These are phyloP conservation scores for Phytophthora pseudosyringae DNA, from an alignment of 352 stramenopile species.

Conservation along the genomic window DNA sequence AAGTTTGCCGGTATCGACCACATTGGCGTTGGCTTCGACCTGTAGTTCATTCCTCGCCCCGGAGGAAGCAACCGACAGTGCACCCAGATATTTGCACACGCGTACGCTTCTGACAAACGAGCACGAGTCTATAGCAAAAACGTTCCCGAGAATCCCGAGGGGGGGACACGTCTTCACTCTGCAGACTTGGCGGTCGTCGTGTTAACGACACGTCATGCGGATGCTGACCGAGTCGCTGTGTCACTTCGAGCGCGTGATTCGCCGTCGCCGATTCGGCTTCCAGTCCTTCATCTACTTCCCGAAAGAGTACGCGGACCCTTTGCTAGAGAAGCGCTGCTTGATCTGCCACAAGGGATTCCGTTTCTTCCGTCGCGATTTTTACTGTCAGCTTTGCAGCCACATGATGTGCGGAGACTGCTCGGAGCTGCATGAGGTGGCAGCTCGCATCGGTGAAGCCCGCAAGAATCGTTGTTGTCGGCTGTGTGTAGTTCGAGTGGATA, in stretches of 20 bases:
- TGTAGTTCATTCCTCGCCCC: slow-evolving; percentile 38
- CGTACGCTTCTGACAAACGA: slow-evolving; percentile 49
- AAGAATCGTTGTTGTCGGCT: slow-evolving; percentile 53
- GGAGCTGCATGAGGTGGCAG: slow-evolving; percentile 55
- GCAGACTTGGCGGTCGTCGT: slow-evolving; percentile 38
- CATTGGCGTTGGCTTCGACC: slow-evolving; percentile 56
- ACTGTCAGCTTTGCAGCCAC: slow-evolving; percentile 65
- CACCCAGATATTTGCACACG: slow-evolving; percentile 50
- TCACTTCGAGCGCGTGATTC: slow-evolving; percentile 64
- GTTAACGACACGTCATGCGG: slow-evolving; percentile 43
- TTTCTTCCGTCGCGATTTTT: slow-evolving; percentile 56
- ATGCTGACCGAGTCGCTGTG: slow-evolving; percentile 55
- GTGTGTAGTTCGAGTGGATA: slow-evolving; percentile 63
- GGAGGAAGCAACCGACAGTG: slow-evolving; percentile 42
- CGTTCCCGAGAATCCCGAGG: slow-evolving; percentile 10
- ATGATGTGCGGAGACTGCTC: slow-evolving; percentile 59
- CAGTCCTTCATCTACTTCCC: slow-evolving; percentile 75
- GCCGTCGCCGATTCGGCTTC: slow-evolving; percentile 67
- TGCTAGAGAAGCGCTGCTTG: slow-evolving; percentile 38
- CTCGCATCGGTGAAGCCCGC: slow-evolving; percentile 47
- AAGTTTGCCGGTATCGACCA: slow-evolving; percentile 54
- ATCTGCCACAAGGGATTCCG: slow-evolving; percentile 63
- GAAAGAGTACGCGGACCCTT: slow-evolving; percentile 36
- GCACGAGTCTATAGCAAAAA: slow-evolving; percentile 34
- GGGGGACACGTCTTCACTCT: slow-evolving; percentile 7